These are phyloP conservation scores for Myrmaecium sp. DNA, from an alignment of 2,329 filamentous ascomycete species.

Conservation along the genomic window DNA sequence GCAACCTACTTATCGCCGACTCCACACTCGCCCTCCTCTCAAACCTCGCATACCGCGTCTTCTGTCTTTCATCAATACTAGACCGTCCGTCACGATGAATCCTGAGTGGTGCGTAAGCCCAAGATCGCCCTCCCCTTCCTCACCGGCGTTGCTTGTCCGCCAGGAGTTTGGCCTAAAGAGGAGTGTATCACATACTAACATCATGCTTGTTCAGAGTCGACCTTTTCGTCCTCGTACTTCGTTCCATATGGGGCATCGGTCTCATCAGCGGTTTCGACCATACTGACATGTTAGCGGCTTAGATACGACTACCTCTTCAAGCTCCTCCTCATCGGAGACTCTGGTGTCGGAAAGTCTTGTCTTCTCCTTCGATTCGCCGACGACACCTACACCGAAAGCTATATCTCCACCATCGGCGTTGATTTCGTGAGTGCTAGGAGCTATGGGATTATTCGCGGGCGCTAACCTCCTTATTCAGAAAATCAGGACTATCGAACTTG, in stretches of 20 bases:
- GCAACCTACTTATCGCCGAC: no score
- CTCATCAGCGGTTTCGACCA: no score
- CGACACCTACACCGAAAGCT: constrained; percentile 98
- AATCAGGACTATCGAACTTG: constrained; percentile 98
- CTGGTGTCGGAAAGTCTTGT: constrained; percentile 99
- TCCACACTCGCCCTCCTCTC: constrained; percentile 3
- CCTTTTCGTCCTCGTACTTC: no score
- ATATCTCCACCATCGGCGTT: constrained; percentile 98
- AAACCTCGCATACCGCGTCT: constrained; percentile 1
- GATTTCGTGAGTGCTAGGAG: constrained; percentile 62
- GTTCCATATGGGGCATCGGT: no score
- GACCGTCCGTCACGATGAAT: constrained; percentile 51
- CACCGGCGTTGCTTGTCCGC: no score
- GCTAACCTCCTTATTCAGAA: constrained; percentile 45
- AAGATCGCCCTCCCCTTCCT: constrained; percentile 6
- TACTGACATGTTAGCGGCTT: no score
- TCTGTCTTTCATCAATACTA: constrained; percentile 5
- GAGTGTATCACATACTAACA: no score
- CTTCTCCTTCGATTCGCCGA: constrained; percentile 94
- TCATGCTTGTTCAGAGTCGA: no score
- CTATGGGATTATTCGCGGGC: constrained; percentile 5
- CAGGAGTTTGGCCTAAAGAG: no score
- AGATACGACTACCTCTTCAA: constrained; percentile 99
- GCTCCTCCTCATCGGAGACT: constrained; percentile 99
- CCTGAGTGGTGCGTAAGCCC: constrained; percentile 64